phyloP scores from a whole-genome alignment of 2,329 filamentous ascomycete species.

The Gremmenia infestans region DNA sequence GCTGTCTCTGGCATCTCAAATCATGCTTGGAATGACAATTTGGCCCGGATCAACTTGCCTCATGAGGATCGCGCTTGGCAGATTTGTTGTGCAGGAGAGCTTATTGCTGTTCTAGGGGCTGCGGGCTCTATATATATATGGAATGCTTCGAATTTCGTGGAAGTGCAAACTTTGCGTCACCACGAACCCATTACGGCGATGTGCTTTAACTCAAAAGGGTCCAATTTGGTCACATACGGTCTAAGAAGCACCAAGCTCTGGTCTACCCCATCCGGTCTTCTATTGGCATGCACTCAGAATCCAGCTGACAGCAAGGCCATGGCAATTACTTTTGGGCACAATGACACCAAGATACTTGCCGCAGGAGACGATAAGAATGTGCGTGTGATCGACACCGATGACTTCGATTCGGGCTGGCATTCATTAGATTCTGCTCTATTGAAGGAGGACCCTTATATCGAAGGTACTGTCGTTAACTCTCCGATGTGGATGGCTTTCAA shows the following conservation, averaged over 20 bases:
- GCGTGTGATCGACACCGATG: neutral
- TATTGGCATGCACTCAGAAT: neutral
- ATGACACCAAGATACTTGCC: neutral
- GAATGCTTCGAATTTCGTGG: conserved; percentile 10
- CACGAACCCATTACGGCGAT: conserved; percentile 11
- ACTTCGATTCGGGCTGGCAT: neutral
- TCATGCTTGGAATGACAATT: conserved; percentile 10
- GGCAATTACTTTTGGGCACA: conserved; percentile 2
- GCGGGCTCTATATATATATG: conserved; percentile 7
- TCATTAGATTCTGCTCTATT: neutral
- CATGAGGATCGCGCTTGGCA: neutral
- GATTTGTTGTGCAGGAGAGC: conserved; percentile 1
- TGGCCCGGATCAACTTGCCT: conserved; percentile 5
- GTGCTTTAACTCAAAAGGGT: conserved; percentile 3
- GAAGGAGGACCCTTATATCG: neutral
- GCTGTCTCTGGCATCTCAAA: conserved; percentile 5
- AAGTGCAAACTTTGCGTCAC: conserved; percentile 1
- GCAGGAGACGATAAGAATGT: neutral
- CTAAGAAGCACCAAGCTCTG: conserved; percentile 14
- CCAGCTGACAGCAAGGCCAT: conserved; percentile 1
- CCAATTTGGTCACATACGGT: conserved; percentile 5
- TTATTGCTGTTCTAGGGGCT: conserved; percentile 6
- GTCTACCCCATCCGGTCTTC: conserved; percentile 5
- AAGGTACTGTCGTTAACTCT: neutral
- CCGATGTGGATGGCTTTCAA: conserved; percentile 16